These are phyloP conservation scores for Hymenoscyphus infarciens DNA, from an alignment of 2,329 filamentous ascomycete genomes.

Conservation along the genomic window DNA sequence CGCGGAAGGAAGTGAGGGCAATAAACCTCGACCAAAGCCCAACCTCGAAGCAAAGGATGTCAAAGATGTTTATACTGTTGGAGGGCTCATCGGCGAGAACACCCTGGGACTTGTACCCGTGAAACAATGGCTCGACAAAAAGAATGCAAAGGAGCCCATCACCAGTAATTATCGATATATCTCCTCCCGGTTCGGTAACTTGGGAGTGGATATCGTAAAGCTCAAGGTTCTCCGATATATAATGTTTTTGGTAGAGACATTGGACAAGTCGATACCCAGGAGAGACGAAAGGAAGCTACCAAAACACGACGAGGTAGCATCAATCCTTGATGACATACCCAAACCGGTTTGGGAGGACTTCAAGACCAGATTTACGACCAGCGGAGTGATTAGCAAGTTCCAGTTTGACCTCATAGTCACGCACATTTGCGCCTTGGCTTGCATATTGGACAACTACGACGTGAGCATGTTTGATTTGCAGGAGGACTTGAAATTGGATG, in stretches of 20 bases:
- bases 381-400: conserved; percentile 64
- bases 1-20: conserved; percentile 59
- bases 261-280: conserved; percentile 44
- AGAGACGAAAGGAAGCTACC: conserved; percentile 51
- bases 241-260: conserved; percentile 54
- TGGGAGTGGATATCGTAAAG: conserved; percentile 49
- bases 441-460: conserved; percentile 70
- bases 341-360: conserved; percentile 63
- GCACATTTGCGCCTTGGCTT: conserved; percentile 67
- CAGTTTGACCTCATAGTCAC: conserved; percentile 69
- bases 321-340: conserved; percentile 54
- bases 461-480: conserved; percentile 67
- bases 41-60: conserved; percentile 65
- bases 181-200: conserved; percentile 53
- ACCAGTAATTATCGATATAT: conserved; percentile 60
- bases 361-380: conserved; percentile 64
- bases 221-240: conserved; percentile 60
- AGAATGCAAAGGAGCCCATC: conserved; percentile 55
- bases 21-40: conserved; percentile 69
- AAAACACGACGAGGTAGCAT: conserved; percentile 57
- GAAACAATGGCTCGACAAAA: conserved; percentile 69
- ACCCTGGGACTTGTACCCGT: conserved; percentile 66
- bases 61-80: conserved; percentile 68
- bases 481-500: conserved; percentile 69
- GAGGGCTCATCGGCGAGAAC: conserved; percentile 62